Conservation (phyloP, 148 eudicot species). For the Rhododendron vialii region DNA sequence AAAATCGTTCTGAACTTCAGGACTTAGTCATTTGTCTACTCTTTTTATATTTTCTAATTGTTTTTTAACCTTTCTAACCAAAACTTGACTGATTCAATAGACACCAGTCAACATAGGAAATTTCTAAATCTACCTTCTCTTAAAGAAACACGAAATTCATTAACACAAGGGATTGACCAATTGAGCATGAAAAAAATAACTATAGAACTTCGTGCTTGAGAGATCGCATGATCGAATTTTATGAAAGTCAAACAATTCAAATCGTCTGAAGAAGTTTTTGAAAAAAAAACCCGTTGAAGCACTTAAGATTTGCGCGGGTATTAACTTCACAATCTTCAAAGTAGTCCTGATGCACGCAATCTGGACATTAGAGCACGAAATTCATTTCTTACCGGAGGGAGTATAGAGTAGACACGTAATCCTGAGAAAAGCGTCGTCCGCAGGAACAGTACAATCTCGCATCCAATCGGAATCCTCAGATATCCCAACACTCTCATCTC, state of each 20-base stretch:
- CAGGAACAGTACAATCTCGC: background rate
- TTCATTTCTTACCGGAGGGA: background rate
- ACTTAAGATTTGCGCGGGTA: accelerated
- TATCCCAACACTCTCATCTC: constrained; percentile 25
- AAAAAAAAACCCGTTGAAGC: too few species aligned
- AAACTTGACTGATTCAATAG: background rate
- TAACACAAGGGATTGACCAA: too few species aligned
- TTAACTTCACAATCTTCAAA: too few species aligned
- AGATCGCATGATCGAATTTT: too few species aligned
- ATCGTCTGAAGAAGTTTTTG: too few species aligned
- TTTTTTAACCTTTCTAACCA: background rate
- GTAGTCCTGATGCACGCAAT: too few species aligned
- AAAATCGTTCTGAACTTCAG: background rate
- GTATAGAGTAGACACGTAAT: background rate
- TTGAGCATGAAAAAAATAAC: too few species aligned
- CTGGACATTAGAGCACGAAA: too few species aligned
- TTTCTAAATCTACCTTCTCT: background rate
- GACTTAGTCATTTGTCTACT: background rate
- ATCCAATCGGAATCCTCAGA: constrained; percentile 29
- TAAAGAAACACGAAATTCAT: too few species aligned
- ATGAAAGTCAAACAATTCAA: too few species aligned
- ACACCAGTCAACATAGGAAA: background rate
- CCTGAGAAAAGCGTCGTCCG: background rate
- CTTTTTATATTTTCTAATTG: too few species aligned
- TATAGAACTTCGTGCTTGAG: too few species aligned